Evolutionary conservation across 495 filamentous ascomycete genomes (phyloP).

Genomic region (Annulohypoxylon bovei): DNA sequence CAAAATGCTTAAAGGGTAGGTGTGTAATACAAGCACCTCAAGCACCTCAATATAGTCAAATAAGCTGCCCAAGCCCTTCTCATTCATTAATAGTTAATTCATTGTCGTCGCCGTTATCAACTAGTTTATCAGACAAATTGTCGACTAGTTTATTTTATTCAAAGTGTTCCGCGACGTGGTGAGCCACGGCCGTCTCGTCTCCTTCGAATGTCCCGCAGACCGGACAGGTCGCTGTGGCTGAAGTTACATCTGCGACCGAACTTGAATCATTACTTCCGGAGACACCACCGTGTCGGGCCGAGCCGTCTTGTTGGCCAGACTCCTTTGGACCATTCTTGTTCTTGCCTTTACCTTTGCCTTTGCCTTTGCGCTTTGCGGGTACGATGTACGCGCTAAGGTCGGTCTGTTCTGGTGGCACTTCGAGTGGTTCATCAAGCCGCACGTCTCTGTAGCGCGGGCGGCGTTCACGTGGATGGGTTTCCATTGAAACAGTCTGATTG

Average conservation of each 20-base stretch:
- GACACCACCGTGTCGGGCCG: slow-evolving; percentile 5
- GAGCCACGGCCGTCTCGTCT: slow-evolving; percentile 65
- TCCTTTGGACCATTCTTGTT: slow-evolving; percentile 33
- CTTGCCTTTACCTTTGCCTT: slow-evolving; percentile 37
- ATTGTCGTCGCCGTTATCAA: background rate
- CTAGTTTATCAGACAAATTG: background rate
- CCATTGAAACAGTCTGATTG: slow-evolving; percentile 4
- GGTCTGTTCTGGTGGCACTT: slow-evolving; percentile 36
- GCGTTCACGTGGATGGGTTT: slow-evolving; percentile 30
- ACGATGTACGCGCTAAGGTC: slow-evolving; percentile 60
- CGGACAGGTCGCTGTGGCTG: slow-evolving; percentile 58
- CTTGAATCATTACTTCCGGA: slow-evolving; percentile 16
- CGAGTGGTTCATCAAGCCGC: slow-evolving; percentile 40
- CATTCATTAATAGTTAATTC: background rate
- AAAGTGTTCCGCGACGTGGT: slow-evolving; percentile 69
- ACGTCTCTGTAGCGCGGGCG: slow-evolving; percentile 32
- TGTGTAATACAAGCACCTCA: no score
- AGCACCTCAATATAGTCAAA: background rate
- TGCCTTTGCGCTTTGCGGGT: slow-evolving; percentile 50
- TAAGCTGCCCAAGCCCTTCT: background rate
- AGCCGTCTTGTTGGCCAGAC: slow-evolving; percentile 19
- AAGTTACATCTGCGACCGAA: slow-evolving; percentile 21
- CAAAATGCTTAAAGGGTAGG: background rate
- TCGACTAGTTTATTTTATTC: slow-evolving; percentile 32
- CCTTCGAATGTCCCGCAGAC: slow-evolving; percentile 69